A percentile compares a stretch with the other conserved stretches of the same genome.
phyloP scores from a whole-genome alignment of 305 asterid species.

The Monarda citriodora region DNA sequence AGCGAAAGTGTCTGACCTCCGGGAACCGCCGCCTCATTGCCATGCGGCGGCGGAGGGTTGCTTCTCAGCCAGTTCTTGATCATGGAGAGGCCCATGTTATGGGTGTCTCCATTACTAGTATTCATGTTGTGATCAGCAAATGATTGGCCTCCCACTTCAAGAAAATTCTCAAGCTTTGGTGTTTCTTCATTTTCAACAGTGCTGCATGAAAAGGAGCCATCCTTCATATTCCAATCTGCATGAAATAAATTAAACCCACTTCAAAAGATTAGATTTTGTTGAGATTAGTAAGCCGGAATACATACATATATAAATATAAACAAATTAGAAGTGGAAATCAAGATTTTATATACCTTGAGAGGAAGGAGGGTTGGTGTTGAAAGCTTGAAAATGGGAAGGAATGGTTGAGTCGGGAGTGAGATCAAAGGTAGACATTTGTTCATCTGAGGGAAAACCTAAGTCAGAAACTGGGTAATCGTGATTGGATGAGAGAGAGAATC shows the following conservation, averaged over 20 bases:
- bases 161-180: slow-evolving; percentile 73
- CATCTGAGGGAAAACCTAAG: slow-evolving; percentile 24
- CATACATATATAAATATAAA: neutral
- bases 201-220: slow-evolving; percentile 40
- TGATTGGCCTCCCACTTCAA: slow-evolving; percentile 34
- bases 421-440: slow-evolving; percentile 27
- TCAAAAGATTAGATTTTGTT: slow-evolving; percentile 4
- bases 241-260: neutral
- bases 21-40: slow-evolving; percentile 6
- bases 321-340: neutral
- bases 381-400: slow-evolving; percentile 59
- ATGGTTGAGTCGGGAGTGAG: slow-evolving; percentile 37
- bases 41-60: slow-evolving; percentile 25
- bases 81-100: slow-evolving; percentile 67
- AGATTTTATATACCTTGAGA: slow-evolving; percentile 39
- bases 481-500: slow-evolving; percentile 63
- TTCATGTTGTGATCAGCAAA: slow-evolving; percentile 13
- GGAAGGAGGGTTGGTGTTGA: slow-evolving; percentile 29
- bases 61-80: slow-evolving; percentile 74
- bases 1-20: slow-evolving; percentile 45
- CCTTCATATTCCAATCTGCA: slow-evolving; percentile 61
- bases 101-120: neutral
- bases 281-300: neutral
- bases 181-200: slow-evolving; percentile 36
- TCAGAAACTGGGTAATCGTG: slow-evolving; percentile 23